phyloP scores from a whole-genome alignment of 2,329 filamentous ascomycete species.

The Arthrobotrys musiformis region DNA sequence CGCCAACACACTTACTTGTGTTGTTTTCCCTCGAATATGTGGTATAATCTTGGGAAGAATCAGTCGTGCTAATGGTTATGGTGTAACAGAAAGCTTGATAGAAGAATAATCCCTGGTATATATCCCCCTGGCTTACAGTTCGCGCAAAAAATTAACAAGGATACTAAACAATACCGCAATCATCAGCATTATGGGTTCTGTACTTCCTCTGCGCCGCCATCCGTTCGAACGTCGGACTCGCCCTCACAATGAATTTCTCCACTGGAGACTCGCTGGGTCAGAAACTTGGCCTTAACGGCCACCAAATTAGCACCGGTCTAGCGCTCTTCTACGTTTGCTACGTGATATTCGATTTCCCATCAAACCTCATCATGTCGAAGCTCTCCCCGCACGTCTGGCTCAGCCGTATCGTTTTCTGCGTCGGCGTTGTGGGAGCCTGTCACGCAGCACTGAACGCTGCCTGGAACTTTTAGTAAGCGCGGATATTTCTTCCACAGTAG shows the following conservation, averaged over 20 bases:
- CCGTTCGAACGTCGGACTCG: constrained; percentile 88
- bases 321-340: constrained; percentile 93
- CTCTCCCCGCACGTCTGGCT: constrained; percentile 90
- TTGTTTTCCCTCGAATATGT: background rate
- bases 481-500: background rate
- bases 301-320: constrained; percentile 83
- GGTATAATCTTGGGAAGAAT: too few relatives aligned
- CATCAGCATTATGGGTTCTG: constrained; percentile 76
- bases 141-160: background rate
- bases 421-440: constrained; percentile 83
- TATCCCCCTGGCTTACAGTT: background rate
- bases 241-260: constrained; percentile 88
- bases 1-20: background rate
- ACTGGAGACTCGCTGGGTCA: constrained; percentile 78
- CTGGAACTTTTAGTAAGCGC: constrained; percentile 80
- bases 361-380: constrained; percentile 87
- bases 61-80: constrained; percentile 40
- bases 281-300: constrained; percentile 74
- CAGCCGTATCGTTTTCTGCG: constrained; percentile 87
- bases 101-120: constrained; percentile 68
- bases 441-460: constrained; percentile 83
- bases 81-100: constrained; percentile 67
- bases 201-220: constrained; percentile 95
- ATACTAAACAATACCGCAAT: constrained; percentile 23
- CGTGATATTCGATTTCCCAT: constrained; percentile 87